A percentile compares a stretch with the other conserved stretches of the same genome.
Conservation (phyloP, 2,329 filamentous ascomycete species). For the Proliferodiscus dingleyae region DNA sequence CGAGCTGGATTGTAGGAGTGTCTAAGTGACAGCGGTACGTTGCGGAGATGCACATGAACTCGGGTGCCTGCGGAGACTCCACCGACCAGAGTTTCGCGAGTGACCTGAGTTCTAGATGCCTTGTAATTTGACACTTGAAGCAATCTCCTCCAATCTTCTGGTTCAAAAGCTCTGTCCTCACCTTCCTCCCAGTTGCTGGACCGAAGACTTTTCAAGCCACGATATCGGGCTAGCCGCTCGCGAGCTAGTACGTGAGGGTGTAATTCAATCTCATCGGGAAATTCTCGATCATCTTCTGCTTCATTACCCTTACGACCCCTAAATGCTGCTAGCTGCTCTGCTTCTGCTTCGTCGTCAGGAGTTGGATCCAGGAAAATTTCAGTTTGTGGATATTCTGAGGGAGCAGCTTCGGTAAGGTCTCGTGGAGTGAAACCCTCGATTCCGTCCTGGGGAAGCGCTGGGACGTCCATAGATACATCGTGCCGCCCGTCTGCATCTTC, state of each 20-base stretch:
- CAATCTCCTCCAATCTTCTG: conserved; percentile 81
- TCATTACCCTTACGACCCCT: conserved; percentile 73
- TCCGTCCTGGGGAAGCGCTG: conserved; percentile 75
- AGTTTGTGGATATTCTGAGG: conserved; percentile 88
- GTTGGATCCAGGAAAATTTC: conserved; percentile 78
- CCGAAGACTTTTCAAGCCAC: conserved; percentile 86
- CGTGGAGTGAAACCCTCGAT: conserved; percentile 63
- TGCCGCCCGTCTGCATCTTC: conserved; percentile 64
- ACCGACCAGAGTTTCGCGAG: conserved; percentile 81
- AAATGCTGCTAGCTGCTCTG: conserved; percentile 75
- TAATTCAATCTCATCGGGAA: conserved; percentile 95
- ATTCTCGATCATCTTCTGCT: conserved; percentile 85
- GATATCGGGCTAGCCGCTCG: conserved; percentile 79
- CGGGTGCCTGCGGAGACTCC: conserved; percentile 80
- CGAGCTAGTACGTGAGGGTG: conserved; percentile 80
- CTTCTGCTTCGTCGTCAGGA: conserved; percentile 76
- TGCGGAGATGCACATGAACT: conserved; percentile 71
- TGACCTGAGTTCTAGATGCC: conserved; percentile 68
- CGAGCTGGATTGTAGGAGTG: conserved; percentile 46
- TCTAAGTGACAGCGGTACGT: conserved; percentile 50
- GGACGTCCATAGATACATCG: conserved; percentile 46
- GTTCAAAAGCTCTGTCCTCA: conserved; percentile 82
- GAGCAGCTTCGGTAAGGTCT: conserved; percentile 69
- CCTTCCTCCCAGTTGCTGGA: conserved; percentile 85
- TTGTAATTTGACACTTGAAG: conserved; percentile 89